Evolutionary conservation across 2,329 filamentous ascomycete genomes (phyloP).

Genomic region (Aspergillus piperis): DNA sequence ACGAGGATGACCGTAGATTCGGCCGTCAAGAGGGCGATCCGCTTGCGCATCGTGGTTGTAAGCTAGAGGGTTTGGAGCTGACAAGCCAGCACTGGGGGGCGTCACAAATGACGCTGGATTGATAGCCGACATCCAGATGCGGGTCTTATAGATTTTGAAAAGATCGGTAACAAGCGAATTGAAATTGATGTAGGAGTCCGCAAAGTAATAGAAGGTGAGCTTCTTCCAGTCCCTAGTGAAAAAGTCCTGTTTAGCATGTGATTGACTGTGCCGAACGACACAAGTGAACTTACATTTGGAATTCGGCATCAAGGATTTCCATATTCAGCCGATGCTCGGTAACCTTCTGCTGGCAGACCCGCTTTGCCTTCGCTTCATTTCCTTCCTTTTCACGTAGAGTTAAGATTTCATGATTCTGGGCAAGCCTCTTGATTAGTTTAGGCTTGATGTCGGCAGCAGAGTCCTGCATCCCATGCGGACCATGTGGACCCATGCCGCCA

Average conservation of each 20-base stretch:
- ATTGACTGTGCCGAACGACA: neutral
- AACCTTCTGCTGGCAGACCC: slow-evolving; percentile 95
- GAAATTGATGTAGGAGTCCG: slow-evolving; percentile 98
- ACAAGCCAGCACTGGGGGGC: slow-evolving; percentile 67
- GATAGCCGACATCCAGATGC: slow-evolving; percentile 99
- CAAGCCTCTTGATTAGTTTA: slow-evolving; percentile 94
- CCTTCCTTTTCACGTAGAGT: slow-evolving; percentile 92
- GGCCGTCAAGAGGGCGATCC: slow-evolving; percentile 44
- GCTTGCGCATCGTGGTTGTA: slow-evolving; percentile 44
- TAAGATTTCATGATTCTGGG: slow-evolving; percentile 86
- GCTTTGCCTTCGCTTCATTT: slow-evolving; percentile 95
- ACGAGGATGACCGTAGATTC: slow-evolving; percentile 32
- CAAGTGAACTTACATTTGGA: slow-evolving; percentile 79
- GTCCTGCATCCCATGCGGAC: slow-evolving; percentile 72
- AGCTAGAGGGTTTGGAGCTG: slow-evolving; percentile 68
- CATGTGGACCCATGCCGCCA: slow-evolving; percentile 75
- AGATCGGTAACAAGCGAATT: slow-evolving; percentile 95
- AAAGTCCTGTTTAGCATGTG: neutral
- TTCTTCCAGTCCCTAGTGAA: slow-evolving; percentile 90
- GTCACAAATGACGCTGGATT: slow-evolving; percentile 94
- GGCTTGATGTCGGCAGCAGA: slow-evolving; percentile 79
- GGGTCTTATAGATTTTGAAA: slow-evolving; percentile 98
- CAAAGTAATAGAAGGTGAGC: slow-evolving; percentile 98
- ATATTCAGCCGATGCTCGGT: slow-evolving; percentile 92
- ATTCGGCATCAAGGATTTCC: slow-evolving; percentile 98